A percentile compares a stretch with the other conserved stretches of the same genome.
phyloP scores from a whole-genome alignment of 495 filamentous ascomycete genomes.

The Annulohypoxylon nitens region DNA sequence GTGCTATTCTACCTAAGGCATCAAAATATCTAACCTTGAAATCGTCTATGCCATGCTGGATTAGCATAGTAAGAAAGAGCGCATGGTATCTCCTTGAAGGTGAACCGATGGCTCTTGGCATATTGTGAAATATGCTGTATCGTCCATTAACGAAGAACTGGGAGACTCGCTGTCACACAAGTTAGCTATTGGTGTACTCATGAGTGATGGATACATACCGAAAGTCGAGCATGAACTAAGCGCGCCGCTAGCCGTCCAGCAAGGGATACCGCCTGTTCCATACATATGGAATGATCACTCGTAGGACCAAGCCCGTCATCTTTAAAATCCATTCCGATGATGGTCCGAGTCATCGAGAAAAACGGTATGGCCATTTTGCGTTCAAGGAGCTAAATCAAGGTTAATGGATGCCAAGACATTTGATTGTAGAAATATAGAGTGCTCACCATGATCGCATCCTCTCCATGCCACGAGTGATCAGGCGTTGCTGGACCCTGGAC shows the following conservation, averaged over 20 bases:
- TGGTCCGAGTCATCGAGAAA: conserved; percentile 58
- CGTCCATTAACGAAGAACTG: conserved; percentile 57
- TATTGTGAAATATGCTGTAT: conserved; percentile 54
- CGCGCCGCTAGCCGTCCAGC: conserved; percentile 56
- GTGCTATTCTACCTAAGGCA: conserved; percentile 1
- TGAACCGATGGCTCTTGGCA: conserved; percentile 49
- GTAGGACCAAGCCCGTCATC: conserved; percentile 33
- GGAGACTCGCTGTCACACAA: conserved; percentile 46
- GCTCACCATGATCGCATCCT: conserved; percentile 59
- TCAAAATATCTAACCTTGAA: conserved; percentile 47
- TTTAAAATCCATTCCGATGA: conserved; percentile 43
- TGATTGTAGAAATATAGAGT: not conserved
- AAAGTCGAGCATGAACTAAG: conserved; percentile 57
- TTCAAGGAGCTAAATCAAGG: conserved; percentile 49
- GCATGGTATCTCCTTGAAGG: conserved; percentile 54
- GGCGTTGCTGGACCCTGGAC: conserved; percentile 44
- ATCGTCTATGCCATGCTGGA: conserved; percentile 55
- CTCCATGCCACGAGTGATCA: conserved; percentile 52
- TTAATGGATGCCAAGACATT: not conserved
- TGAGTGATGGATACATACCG: conserved; percentile 37
- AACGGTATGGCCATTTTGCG: conserved; percentile 55
- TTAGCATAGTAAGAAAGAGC: conserved; percentile 57
- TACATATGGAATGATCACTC: conserved; percentile 51
- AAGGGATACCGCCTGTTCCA: conserved; percentile 56
- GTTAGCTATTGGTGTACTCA: conserved; percentile 33